Percentiles rank a stretch among this genome's conserved stretches.
Evolutionary conservation across 2,329 filamentous ascomycete species (phyloP).

Genomic region (Calonectria pseudoreteaudii): DNA sequence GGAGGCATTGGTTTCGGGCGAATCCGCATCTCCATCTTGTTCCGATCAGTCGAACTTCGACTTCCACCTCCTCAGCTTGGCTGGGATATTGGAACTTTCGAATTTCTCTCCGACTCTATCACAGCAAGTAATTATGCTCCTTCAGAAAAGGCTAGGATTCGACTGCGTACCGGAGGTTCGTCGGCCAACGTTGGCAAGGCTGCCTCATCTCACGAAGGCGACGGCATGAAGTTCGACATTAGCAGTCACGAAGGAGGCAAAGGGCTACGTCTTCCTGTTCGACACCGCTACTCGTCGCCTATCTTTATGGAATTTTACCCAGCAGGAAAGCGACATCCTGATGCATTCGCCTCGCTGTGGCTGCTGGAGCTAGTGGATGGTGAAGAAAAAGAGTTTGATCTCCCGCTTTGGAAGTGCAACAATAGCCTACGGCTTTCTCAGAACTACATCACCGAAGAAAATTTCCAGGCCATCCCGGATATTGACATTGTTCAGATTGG

Average conservation of each 20-base stretch:
- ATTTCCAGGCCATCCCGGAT: slow-evolving; percentile 76
- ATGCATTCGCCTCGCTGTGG: slow-evolving; percentile 87
- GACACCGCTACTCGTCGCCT: slow-evolving; percentile 89
- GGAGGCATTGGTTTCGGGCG: slow-evolving; percentile 94
- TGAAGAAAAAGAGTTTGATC: slow-evolving; percentile 79
- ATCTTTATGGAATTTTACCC: slow-evolving; percentile 89
- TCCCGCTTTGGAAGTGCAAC: slow-evolving; percentile 91
- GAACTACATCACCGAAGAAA: slow-evolving; percentile 90
- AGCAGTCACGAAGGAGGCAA: slow-evolving; percentile 53
- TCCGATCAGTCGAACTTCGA: slow-evolving; percentile 88
- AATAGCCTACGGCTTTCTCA: slow-evolving; percentile 83
- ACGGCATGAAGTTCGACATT: slow-evolving; percentile 63
- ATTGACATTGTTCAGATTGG: slow-evolving; percentile 84
- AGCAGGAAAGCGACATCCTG: slow-evolving; percentile 74
- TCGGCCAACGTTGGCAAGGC: slow-evolving; percentile 76
- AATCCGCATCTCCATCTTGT: slow-evolving; percentile 87
- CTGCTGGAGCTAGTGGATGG: slow-evolving; percentile 86
- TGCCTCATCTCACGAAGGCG: slow-evolving; percentile 70
- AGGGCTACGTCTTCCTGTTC: slow-evolving; percentile 83
- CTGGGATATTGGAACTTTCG: slow-evolving; percentile 96
- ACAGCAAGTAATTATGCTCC: slow-evolving; percentile 72
- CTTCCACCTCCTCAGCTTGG: slow-evolving; percentile 88
- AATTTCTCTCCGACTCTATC: slow-evolving; percentile 81
- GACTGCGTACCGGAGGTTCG: slow-evolving; percentile 86
- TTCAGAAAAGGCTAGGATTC: slow-evolving; percentile 78